These are phyloP conservation scores for Beta lomatogona DNA, from an alignment of 179 eudicot genomes.

Conservation along the genomic window DNA sequence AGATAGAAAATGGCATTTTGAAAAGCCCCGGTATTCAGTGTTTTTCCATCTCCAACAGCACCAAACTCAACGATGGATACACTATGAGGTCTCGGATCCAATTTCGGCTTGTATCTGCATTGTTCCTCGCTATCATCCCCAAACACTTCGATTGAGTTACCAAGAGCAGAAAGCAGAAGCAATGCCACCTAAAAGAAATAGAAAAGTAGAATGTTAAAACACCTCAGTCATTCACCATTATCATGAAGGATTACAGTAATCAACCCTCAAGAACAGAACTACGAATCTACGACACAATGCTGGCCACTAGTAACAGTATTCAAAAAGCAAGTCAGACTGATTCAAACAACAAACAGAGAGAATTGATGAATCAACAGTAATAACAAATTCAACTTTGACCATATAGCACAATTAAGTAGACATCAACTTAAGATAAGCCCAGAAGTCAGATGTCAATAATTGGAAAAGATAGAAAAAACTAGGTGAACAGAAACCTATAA, in stretches of 20 bases:
- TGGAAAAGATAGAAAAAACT: neutral
- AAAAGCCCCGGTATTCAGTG: conserved; percentile 75
- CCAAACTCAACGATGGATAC: conserved; percentile 87
- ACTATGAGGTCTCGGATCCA: conserved; percentile 67
- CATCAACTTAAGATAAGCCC: neutral
- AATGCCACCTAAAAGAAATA: conserved; percentile 41
- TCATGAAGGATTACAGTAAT: neutral
- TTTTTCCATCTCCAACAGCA: conserved; percentile 88
- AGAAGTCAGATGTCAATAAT: neutral
- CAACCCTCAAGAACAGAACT: conserved; percentile 7
- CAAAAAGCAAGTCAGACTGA: neutral
- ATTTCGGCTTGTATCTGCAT: conserved; percentile 45
- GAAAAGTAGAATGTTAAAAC: neutral
- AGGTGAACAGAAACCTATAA: conserved; percentile 11
- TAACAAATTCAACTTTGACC: conserved; percentile 2
- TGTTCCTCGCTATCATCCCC: conserved; percentile 33
- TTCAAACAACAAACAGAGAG: neutral
- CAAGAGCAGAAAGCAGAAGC: conserved; percentile 38
- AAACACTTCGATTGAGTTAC: conserved; percentile 33
- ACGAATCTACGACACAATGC: neutral
- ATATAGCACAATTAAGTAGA: neutral
- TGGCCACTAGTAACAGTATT: neutral
- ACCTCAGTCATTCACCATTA: neutral
- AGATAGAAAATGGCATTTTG: conserved; percentile 88
- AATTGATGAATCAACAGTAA: neutral